Evolutionary conservation across 441 rosid genomes (phyloP), one percentile per base, ranked within the genome.

Genomic region (Biscutella laevigata): DNA sequence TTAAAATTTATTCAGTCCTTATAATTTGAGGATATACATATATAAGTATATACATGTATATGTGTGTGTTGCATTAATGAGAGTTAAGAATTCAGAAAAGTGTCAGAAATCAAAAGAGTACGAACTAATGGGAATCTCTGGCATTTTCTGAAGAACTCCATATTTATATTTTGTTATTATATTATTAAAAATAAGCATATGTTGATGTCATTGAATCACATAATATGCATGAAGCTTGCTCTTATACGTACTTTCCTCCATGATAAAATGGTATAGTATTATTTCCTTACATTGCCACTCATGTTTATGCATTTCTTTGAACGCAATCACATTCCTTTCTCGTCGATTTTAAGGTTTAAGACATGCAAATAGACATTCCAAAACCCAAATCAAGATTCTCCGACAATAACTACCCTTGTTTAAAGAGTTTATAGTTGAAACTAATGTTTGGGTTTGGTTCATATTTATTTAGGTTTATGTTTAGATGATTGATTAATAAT

Each of bases 71-170:
- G 32, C 55, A 42, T 55, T 40, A 14, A 58, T 27, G 71, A 47
- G 49, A 28, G 58, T n/a, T n/a, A n/a, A 63, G 38, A 42, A 49
- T 33, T 49, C 58, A 30, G 44, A 30, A 49, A 53, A 39, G 41
- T 59, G 13, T 50, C 44, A 32, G 36, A 43, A 57, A 60, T 60
- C 26, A 50, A 59, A 57, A 51, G 22, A 26, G 73, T 74, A 76
- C 72, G 68, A 74, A 52, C 81, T 74, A 74, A 71, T 66, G 57
- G 40, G 70, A 54, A 37, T 46, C 62, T 67, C 75, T 58, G 59
- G 29, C 51, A 48, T 57, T 58, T 55, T 63, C 35, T n/a, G 52
- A n/a, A n/a, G n/a, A n/a, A n/a, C 34, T 46, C 37, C 34, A n/a
- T n/a, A 64, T 64, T 66, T 8, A 27, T n/a, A n/a, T n/a, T 43